Evolutionary conservation across 495 filamentous ascomycete species (phyloP), one percentile per base, ranked within the genome.

Genomic region (Barbatosphaeria neglecta): DNA sequence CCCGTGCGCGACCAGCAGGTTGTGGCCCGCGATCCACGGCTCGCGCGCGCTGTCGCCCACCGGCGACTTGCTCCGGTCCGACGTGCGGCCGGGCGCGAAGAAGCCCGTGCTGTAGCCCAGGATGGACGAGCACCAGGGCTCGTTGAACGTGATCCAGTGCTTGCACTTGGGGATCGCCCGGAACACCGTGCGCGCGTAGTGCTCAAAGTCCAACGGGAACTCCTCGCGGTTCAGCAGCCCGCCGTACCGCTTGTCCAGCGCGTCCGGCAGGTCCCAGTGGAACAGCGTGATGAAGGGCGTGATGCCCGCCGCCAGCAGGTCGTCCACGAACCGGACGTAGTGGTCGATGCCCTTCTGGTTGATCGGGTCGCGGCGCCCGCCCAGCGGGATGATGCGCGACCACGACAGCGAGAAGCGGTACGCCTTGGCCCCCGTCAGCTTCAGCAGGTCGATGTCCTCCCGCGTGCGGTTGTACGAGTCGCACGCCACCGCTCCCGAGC

Each of bases 381-480:
- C 77, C 41, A 78, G 61, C 19, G 83, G 83, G 50, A 87, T 84
- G 50, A 87, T 76, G 37, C 83, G 77, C 22, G 70, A 78, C 84
- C 84, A 87, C 37, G 82, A 81, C 44, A 87, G 63, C 23, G 84
- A 87, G 62, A 89, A 89, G 48, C 82, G 81, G 63, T 87, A 87
- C 24, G 74, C 72, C 47, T 70, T 72, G 43, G 81, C 78, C 38
- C 77, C 75, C 25, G 77, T 73, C 37, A 67, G 60, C 62, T 86
- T 86, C 54, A 87, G 64, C 31, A 87, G 71, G 8, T 64, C 80
- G 53, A 89, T 87, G 53, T 87, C 84, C 63, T 87, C 81, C 27
- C 69, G 67, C 24, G 80, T 83, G 43, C 78, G 74, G 58, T 86
- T 77, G 66, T 87, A 87, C 35, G 82, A 85, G 65, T 87, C 83